Conservation (phyloP, 352 stramenopile species). For the Phytophthora pistaciae region DNA sequence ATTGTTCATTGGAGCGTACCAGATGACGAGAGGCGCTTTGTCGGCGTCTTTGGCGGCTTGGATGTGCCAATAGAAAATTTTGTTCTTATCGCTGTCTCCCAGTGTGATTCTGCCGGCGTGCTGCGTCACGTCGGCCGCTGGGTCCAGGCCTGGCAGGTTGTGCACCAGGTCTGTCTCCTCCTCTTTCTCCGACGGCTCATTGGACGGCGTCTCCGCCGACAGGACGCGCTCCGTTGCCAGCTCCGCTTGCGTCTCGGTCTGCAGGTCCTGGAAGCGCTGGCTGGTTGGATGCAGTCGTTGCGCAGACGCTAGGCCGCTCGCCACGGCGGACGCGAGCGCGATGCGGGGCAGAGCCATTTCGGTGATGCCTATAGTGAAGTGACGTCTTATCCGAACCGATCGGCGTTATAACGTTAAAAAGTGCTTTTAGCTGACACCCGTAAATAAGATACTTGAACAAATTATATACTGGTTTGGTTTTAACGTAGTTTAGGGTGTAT, state of each 20-base stretch:
- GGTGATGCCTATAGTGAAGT: neutral
- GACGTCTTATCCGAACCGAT: neutral
- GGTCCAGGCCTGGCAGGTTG: slow-evolving; percentile 62
- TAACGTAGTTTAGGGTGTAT: neutral
- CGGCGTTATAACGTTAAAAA: neutral
- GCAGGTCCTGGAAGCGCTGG: slow-evolving; percentile 5
- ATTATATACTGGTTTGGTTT: neutral
- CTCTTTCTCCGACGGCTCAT: slow-evolving; percentile 11
- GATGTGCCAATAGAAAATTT: slow-evolving; percentile 89
- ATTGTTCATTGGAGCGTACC: slow-evolving; percentile 35
- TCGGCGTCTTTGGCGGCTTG: slow-evolving; percentile 51
- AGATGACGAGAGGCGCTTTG: slow-evolving; percentile 73
- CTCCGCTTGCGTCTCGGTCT: neutral
- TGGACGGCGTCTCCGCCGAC: neutral
- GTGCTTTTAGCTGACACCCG: neutral
- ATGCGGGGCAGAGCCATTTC: slow-evolving; percentile 9
- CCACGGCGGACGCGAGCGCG: slow-evolving; percentile 13
- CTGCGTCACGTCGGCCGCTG: slow-evolving; percentile 63
- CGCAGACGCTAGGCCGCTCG: slow-evolving; percentile 15
- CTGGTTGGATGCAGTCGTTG: slow-evolving; percentile 43
- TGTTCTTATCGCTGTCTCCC: slow-evolving; percentile 54
- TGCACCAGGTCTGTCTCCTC: slow-evolving; percentile 50
- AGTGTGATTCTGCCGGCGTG: slow-evolving; percentile 73
- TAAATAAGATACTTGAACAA: neutral
- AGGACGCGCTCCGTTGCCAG: slow-evolving; percentile 7